Base-by-base conservation (phyloP, 2,329 filamentous ascomycete species). In the Ophiostoma himal-ulmi region DNA sequence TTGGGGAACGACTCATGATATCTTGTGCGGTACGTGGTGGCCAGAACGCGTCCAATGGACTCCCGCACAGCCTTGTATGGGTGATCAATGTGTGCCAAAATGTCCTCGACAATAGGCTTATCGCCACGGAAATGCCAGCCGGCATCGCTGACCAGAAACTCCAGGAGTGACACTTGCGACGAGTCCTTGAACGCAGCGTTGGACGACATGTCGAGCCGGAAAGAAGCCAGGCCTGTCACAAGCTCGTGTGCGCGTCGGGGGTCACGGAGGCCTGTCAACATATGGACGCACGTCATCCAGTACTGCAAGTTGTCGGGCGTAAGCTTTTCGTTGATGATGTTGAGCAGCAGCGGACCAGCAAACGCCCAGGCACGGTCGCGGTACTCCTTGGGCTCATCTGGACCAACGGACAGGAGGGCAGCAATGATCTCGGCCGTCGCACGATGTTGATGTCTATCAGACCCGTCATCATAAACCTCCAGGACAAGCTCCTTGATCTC, bases 171-270 rank as follows among this genome's bases (percentile, higher is more conserved):
- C 20, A 99, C 92, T 82, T 98, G 97, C 37, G 94, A 96, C 70
- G 94, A 97, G 78, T 99, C 96, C 79, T 99, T 99, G 85, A 99
- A 99, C 0, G 95, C 95, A 4, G 96, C 95, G 77, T 98, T 97
- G 0, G 94, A 97, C 6, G 88, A 84, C 90, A 98, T 94, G 78
- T 99, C 95, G 11, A 99, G 84, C 39, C 93, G 87, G 86, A 98
- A 98, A 69, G 89, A 88, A 66, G 91, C 87, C 26, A 99, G 83
- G 79, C 88, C 90, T 73, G 95, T 90, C 48, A 97, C 87, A 73
- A 99, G 85, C 74, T 96, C 94, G 83, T 91, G 93, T 3, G 89
- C 89, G 73, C 94, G 88, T 64, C 96, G 88, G 14, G 95, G 94
- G 79, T 99, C 95, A 76, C 95, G 94, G 13, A 90, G 89, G 75